A percentile compares a stretch with the other conserved stretches of the same genome.
These are phyloP conservation scores for Saccharomycodes ludwigii DNA, from an alignment of 805 yeast genomes.

Conservation along the genomic window DNA sequence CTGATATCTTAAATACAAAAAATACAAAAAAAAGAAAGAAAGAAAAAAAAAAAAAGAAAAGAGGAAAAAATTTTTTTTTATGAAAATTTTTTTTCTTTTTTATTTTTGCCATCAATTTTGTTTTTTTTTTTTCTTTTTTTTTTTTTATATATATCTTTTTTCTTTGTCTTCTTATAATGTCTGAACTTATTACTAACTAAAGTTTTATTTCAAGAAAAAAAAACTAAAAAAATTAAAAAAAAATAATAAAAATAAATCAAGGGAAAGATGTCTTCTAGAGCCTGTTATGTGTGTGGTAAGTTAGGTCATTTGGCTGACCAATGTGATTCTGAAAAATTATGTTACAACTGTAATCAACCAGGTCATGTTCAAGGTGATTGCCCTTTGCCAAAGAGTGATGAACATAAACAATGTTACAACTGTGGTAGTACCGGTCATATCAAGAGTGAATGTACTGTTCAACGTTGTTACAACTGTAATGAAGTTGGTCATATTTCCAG, in stretches of 20 bases:
- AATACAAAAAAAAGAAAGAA: no score
- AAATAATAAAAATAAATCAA: no score
- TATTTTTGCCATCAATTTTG: no score
- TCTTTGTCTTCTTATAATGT: no score
- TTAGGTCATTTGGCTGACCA: conserved; percentile 83
- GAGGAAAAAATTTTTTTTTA: no score
- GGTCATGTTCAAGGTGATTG: conserved; percentile 87
- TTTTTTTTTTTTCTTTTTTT: no score
- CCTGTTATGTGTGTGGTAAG: conserved; percentile 88
- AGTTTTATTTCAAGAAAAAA: conserved; percentile 23
- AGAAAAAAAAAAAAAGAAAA: no score
- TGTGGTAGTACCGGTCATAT: conserved; percentile 89
- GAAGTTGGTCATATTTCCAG: conserved; percentile 74
- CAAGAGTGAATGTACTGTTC: conserved; percentile 66
- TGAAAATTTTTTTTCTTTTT: no score
- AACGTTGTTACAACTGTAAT: conserved; percentile 72
- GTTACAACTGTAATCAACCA: conserved; percentile 86
- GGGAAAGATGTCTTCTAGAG: conserved; percentile 45
- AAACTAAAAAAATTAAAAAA: conserved; percentile 19
- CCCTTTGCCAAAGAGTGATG: conserved; percentile 76
- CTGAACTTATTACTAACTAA: no score
- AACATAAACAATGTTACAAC: conserved; percentile 82
- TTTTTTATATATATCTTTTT: no score
- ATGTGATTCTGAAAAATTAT: conserved; percentile 78
- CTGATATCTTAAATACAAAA: no score